Conservation (phyloP, 257 asterid genomes). For the Solanum piurae region DNA sequence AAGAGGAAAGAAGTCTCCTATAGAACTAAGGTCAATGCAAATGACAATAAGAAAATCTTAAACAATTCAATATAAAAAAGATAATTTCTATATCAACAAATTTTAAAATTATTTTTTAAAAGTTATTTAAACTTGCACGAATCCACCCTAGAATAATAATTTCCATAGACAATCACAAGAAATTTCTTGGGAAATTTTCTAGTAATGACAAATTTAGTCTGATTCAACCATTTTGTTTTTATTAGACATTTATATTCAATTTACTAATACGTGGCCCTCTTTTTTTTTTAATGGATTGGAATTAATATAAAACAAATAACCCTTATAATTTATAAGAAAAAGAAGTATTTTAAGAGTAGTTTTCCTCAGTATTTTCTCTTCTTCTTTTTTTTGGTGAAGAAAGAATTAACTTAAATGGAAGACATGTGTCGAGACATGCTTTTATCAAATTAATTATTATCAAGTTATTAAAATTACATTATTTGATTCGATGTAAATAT, state of each 20-base stretch:
- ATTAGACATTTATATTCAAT: neutral
- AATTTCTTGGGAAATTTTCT: neutral
- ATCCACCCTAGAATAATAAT: neutral
- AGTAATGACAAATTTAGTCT: neutral
- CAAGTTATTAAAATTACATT: neutral
- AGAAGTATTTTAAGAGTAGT: neutral
- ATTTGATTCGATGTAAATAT: neutral
- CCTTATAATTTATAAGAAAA: too few relatives aligned
- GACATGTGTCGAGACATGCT: neutral
- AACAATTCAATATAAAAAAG: neutral
- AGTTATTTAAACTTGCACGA: constrained; percentile 2
- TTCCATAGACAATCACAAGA: constrained; percentile 1
- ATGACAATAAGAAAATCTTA: neutral
- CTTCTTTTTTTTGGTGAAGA: too few relatives aligned
- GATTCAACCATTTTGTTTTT: neutral
- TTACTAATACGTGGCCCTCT: neutral
- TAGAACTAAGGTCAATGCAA: neutral
- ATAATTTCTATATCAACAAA: neutral
- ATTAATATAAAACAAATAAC: neutral
- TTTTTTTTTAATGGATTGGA: neutral
- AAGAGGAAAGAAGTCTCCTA: neutral
- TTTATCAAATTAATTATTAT: too few relatives aligned
- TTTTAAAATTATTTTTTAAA: neutral
- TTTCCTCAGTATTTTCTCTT: neutral
- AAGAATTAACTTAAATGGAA: neutral